A percentile compares a stretch with the other conserved stretches of the same genome.
Evolutionary conservation across 1,284 basidiomycete species (phyloP).

Genomic region (Chalciporus sp.): DNA sequence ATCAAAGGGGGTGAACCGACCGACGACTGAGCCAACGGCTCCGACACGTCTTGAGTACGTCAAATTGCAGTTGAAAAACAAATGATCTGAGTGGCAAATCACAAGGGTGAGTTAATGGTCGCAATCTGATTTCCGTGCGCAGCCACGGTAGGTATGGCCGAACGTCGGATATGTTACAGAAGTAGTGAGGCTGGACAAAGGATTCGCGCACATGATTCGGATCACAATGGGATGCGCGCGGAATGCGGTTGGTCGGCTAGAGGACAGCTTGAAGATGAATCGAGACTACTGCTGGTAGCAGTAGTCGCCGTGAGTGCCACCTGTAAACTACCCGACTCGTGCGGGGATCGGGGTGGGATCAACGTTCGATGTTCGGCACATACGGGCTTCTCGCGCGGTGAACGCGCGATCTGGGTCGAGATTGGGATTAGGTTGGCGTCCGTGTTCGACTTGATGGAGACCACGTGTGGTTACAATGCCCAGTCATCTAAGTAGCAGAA

Average conservation of each 20-base stretch:
- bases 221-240: constrained; percentile 16
- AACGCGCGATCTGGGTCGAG: constrained; percentile 28
- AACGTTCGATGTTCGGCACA: constrained; percentile 4
- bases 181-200: constrained; percentile 9
- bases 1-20: constrained; percentile 22
- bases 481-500: neutral
- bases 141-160: constrained; percentile 2
- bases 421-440: constrained; percentile 25
- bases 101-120: constrained; percentile 18
- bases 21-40: constrained; percentile 17
- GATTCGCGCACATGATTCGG: constrained; percentile 22
- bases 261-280: neutral
- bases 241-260: neutral
- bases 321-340: constrained; percentile 10
- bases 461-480: constrained; percentile 11
- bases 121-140: constrained; percentile 29
- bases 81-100: constrained; percentile 27
- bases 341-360: constrained; percentile 27
- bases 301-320: neutral
- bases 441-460: constrained; percentile 10
- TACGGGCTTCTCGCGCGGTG: constrained; percentile 17
- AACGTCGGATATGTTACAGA: constrained; percentile 8
- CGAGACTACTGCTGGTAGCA: too few species aligned
- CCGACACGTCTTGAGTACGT: constrained; percentile 34
- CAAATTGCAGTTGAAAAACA: constrained; percentile 17